phyloP scores from a whole-genome alignment of 768 basidiomycete genomes.

The Collybiopsis confluens region DNA sequence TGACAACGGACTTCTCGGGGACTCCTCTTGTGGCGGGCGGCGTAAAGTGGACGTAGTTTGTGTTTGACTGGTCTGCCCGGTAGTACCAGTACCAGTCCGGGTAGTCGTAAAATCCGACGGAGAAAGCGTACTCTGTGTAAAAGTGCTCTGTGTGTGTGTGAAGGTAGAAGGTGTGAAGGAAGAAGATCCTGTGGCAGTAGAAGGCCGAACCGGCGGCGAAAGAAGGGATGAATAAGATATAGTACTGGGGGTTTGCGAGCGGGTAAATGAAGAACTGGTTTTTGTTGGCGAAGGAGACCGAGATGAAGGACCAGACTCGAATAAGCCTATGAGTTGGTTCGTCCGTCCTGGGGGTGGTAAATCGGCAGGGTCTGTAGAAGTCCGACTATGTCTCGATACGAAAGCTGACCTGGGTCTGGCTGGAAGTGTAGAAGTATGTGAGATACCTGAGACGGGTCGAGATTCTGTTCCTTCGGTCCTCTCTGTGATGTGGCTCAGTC shows the following conservation, averaged over 20 bases:
- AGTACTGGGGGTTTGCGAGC: slow-evolving; percentile 22
- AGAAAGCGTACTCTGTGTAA: slow-evolving; percentile 9
- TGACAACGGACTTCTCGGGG: slow-evolving; percentile 66
- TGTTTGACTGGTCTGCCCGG: background rate
- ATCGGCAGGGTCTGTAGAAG: slow-evolving; percentile 54
- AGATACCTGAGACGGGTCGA: slow-evolving; percentile 49
- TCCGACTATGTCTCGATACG: slow-evolving; percentile 45
- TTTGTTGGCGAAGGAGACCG: slow-evolving; percentile 46
- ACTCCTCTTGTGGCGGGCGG: slow-evolving; percentile 47
- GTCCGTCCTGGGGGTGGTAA: slow-evolving; percentile 54
- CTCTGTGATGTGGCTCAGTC: slow-evolving; percentile 77
- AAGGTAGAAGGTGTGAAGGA: slow-evolving; percentile 10
- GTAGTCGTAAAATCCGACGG: slow-evolving; percentile 14
- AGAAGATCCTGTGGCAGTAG: slow-evolving; percentile 22
- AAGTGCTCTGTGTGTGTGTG: slow-evolving; percentile 7
- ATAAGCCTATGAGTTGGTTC: slow-evolving; percentile 71
- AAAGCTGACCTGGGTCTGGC: slow-evolving; percentile 43
- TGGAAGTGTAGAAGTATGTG: slow-evolving; percentile 25
- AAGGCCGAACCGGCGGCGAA: slow-evolving; percentile 41
- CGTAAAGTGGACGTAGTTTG: slow-evolving; percentile 45
- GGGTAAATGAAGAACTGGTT: slow-evolving; percentile 33
- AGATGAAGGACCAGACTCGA: slow-evolving; percentile 48
- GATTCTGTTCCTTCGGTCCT: slow-evolving; percentile 64
- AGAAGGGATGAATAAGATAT: slow-evolving; percentile 31
- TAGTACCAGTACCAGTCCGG: slow-evolving; percentile 35